phyloP scores from a whole-genome alignment of 169 alveolate genomes.

The Cryptosporidium meleagridis region DNA sequence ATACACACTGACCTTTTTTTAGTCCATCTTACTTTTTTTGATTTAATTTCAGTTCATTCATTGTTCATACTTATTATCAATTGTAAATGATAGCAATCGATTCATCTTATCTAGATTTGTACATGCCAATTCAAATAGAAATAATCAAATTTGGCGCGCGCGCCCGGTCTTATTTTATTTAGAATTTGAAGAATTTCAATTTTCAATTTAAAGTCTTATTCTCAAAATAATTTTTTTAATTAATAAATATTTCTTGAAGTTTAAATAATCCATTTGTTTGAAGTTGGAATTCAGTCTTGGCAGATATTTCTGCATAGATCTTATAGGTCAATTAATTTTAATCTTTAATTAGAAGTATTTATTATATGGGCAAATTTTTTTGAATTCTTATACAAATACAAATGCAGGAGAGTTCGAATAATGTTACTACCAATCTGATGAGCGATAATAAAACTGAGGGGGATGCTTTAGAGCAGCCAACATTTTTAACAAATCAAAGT shows the following conservation, averaged over 20 bases:
- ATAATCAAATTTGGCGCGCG: not conserved
- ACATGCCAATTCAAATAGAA: not conserved
- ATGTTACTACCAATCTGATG: not conserved
- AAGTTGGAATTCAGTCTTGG: not conserved
- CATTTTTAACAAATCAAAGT: slow-evolving; percentile 8
- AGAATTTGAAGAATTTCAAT: not conserved
- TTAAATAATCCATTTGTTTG: not conserved
- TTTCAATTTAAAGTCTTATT: too few relatives aligned
- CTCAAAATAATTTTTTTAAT: not conserved
- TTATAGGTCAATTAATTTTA: not conserved
- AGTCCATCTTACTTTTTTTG: not conserved
- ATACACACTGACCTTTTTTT: not conserved
- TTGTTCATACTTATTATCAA: not conserved
- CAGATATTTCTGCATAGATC: not conserved
- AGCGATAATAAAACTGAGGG: not conserved
- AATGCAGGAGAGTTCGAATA: slow-evolving; percentile 5
- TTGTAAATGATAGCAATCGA: not conserved
- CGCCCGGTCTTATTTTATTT: not conserved
- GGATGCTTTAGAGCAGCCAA: slow-evolving; percentile 8
- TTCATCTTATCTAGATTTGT: too few relatives aligned
- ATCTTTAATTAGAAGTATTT: not conserved
- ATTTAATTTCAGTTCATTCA: not conserved
- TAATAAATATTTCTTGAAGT: too few relatives aligned
- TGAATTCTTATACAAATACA: not conserved
- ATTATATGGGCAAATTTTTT: not conserved